Evolutionary conservation across 257 asterid species (phyloP), one percentile per base, ranked within the genome.

Genomic region (Nicotiana noctiflora): DNA sequence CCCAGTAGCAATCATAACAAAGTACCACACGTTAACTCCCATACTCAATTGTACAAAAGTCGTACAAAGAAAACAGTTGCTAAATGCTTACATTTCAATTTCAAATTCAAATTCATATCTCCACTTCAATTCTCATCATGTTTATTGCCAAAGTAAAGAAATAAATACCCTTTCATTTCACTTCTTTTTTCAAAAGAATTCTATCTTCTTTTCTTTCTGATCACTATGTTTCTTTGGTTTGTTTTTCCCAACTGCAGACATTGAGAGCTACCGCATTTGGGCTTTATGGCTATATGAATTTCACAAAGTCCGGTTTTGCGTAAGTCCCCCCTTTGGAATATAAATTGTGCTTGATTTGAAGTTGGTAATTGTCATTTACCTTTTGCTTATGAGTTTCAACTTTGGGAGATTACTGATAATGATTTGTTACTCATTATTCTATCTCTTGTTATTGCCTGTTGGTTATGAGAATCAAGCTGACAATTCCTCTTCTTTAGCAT

Each of bases 191-290:
- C 25, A 32, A 15, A 32, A 40, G 19, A 31, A 57, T 51, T 76
- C 67, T 1, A 18, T 7, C 10, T 27, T 78, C 44, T 37, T 72
- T 11, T 17, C 0, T 51, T 62, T 46, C 44, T 65, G 59, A 59
- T 17, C 49, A 8, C 49, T 40, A 40, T 40, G 49, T 40, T 40
- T 70, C 5, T n/a, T 68, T 68, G 56, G 5, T 51, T 67, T 84
- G 34, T 8, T 68, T 79, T 19, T 65, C 74, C 67, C 74, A 83
- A 29, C 65, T 77, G 21, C 92, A 91, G 98, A 74, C 96, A 66
- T 93, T 95, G 98, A 88, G 97, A 82, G 37, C 94, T 80, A 61
- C 89, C 10, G 84, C 91, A 52, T 94, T 93, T 90, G 97, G 97
- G 84, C 6, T 90, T 6, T 91, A 86, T 82, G 98, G 98, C 27